Evolutionary conservation across 352 stramenopile genomes (phyloP).

Genomic region (Phytophthora crassamura): DNA sequence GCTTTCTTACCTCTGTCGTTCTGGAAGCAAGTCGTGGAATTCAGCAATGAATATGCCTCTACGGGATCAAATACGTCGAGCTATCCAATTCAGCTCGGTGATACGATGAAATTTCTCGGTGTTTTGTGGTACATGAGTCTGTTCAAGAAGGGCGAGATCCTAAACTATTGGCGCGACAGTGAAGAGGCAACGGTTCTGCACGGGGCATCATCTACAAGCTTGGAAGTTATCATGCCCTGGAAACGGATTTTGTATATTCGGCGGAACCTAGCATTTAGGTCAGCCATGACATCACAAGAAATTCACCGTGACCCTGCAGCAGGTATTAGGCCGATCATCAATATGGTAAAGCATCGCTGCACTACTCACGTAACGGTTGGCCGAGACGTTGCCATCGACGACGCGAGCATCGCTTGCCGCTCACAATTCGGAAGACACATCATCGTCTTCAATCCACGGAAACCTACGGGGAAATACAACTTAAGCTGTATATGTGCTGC

Average conservation of each 20-base stretch:
- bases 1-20: conserved; percentile 7
- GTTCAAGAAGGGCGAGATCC: conserved; percentile 33
- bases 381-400: conserved; percentile 34
- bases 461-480: conserved; percentile 41
- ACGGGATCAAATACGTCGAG: background rate
- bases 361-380: conserved; percentile 28
- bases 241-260: conserved; percentile 26
- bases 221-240: conserved; percentile 30
- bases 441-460: conserved; percentile 36
- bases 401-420: conserved; percentile 33
- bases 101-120: conserved; percentile 26
- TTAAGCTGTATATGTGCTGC: conserved; percentile 38
- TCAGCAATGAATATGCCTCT: background rate
- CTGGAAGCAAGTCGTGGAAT: conserved; percentile 8
- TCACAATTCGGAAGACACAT: conserved; percentile 35
- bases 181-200: conserved; percentile 24
- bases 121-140: conserved; percentile 37
- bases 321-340: conserved; percentile 25
- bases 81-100: background rate
- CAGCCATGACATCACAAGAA: background rate
- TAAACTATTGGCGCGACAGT: conserved; percentile 39
- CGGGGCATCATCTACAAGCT: background rate
- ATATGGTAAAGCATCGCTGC: conserved; percentile 29
- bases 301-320: conserved; percentile 8
- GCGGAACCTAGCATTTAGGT: conserved; percentile 23